These are phyloP conservation scores for Pichia ethanolica DNA, from an alignment of 805 yeast species.

Conservation along the genomic window DNA sequence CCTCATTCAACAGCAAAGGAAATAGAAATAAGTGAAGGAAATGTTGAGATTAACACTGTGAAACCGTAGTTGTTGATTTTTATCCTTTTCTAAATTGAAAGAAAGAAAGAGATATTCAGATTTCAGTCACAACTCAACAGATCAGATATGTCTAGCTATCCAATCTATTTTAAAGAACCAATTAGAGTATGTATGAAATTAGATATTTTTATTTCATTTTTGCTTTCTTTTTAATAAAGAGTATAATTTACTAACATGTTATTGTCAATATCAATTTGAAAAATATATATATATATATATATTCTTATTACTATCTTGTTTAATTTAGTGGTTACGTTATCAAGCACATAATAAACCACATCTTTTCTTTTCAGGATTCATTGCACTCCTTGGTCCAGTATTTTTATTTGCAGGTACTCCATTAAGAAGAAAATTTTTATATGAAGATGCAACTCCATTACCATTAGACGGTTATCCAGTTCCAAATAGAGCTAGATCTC, in stretches of 20 bases:
- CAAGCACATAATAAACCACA: slow-evolving; percentile 74
- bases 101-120: too few relatives aligned
- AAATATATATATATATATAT: background rate
- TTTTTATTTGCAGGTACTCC: slow-evolving; percentile 56
- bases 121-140: background rate
- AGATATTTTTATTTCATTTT: too few relatives aligned
- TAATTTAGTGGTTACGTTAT: slow-evolving; percentile 49
- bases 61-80: too few relatives aligned
- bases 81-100: too few relatives aligned
- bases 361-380: slow-evolving; percentile 53
- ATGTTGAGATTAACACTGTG: too few relatives aligned
- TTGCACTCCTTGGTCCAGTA: slow-evolving; percentile 64
- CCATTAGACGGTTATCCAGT: slow-evolving; percentile 52
- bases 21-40: too few relatives aligned
- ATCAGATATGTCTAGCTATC: slow-evolving; percentile 29
- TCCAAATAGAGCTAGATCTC: slow-evolving; percentile 46
- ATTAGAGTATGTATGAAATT: slow-evolving; percentile 28
- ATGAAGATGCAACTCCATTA: slow-evolving; percentile 56
- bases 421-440: slow-evolving; percentile 59
- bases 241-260: too few relatives aligned
- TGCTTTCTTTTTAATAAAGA: too few relatives aligned
- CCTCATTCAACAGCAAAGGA: too few relatives aligned
- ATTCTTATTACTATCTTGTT: slow-evolving; percentile 27
- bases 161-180: slow-evolving; percentile 55
- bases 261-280: too few relatives aligned